Base-by-base conservation (phyloP, 352 stramenopile genomes). In the Pythium apleroticum region DNA sequence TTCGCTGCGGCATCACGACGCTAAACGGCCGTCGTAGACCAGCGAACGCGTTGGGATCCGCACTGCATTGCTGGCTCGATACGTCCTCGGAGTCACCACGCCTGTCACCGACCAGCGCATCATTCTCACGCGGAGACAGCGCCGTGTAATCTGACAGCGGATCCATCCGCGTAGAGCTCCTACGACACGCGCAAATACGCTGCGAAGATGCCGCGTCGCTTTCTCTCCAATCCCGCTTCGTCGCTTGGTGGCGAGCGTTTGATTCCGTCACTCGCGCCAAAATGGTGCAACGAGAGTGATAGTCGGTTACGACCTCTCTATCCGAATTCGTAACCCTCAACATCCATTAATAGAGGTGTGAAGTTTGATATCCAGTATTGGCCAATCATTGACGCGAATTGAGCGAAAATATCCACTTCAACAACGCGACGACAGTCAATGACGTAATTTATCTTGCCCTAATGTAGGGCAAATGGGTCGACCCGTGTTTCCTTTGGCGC, bases 11-110 rank as follows among this genome's bases (percentile, higher is more conserved):
- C 24, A 61, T 6, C 30, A 70, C 57, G 20, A 74, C 68, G 39
- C 52, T 56, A 25, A 46, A 57, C 19, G 55, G 35, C 14, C 61
- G 56, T 35, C 73, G 68, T 46, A 85, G 74, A 7, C 73, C 72
- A 22, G 66, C n/a, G 61, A 93, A 90, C 27, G 81, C 77, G 55
- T 49, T 80, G 39, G 74, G 71, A 61, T 90, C 80, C 7, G 84
- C 80, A 50, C 84, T 91, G 71, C 73, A 89, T 57, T 93, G 84
- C 65, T 69, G 69, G 0, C 78, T 83, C 31, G 56, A 72, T 33
- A 80, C 84, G 46, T 72, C 83, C 56, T 67, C 74, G 14, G 67
- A 68, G 30, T 60, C 52, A 22, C 41, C 55, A 25, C 25, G 37
- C 30, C 60, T 55, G 9, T 25, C 35, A 3, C n/a, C 45, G 20